A percentile compares a stretch with the other conserved stretches of the same genome.
Conservation (phyloP, 1,284 basidiomycete species). For the Malassezia brasiliensis region DNA sequence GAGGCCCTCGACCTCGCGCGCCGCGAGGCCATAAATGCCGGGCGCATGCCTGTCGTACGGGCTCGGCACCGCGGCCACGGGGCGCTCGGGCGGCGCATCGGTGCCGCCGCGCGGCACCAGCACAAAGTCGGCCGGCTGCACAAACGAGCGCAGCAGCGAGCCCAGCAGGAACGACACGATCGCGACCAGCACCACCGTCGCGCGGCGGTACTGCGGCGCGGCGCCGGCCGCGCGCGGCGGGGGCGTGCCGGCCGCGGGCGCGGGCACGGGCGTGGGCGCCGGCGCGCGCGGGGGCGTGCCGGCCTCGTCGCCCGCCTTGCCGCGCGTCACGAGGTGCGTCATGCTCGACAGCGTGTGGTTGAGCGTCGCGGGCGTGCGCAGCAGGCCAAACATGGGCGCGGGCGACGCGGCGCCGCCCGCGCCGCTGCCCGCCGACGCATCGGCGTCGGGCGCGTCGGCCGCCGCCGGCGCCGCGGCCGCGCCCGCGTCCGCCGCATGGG, state of each 20-base stretch:
- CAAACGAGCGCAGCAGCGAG: constrained; percentile 71
- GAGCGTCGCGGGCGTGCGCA: neutral
- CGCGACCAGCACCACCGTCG: constrained; percentile 58
- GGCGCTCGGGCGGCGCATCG: neutral
- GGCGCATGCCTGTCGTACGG: neutral
- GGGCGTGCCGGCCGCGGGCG: neutral
- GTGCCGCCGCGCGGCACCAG: constrained; percentile 18
- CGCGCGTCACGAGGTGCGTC: neutral
- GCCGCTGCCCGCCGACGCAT: neutral
- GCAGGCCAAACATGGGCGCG: constrained; percentile 3
- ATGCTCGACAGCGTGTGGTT: constrained; percentile 2
- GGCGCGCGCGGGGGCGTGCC: neutral
- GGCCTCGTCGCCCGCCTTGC: neutral
- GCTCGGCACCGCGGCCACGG: neutral
- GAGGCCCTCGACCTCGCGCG: constrained; percentile 13
- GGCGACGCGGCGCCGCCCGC: neutral
- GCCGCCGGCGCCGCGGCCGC: neutral
- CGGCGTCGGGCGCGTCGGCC: neutral
- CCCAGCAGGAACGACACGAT: constrained; percentile 84
- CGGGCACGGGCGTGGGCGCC: neutral
- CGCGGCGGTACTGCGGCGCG: constrained; percentile 21
- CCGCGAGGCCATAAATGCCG: constrained; percentile 11
- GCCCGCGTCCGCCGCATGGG: constrained; percentile 18
- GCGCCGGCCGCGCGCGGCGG: neutral
- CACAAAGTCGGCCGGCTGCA: constrained; percentile 84